Base-by-base conservation (phyloP, 2,329 filamentous ascomycete species). In the Exutisphaerella laricina region DNA sequence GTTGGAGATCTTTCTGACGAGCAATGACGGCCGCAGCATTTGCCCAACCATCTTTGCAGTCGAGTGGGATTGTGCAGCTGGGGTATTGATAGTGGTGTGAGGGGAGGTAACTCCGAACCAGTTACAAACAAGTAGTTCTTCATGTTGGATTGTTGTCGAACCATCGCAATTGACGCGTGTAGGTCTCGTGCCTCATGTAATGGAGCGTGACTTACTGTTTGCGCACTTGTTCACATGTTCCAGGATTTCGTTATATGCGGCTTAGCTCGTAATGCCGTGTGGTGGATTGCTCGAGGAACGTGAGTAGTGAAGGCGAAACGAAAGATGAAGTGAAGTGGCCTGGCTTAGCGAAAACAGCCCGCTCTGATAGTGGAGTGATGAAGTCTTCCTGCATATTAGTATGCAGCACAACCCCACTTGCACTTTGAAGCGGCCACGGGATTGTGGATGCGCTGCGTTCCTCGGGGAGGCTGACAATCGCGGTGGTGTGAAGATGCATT, bases 171-270 rank as follows among this genome's bases (percentile, higher is more conserved):
- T 23, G 33, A 20, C 20, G 18, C 33, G n/a, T n/a, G 7, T 17
- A 13, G 18, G 16, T 31, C 28, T 13, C 25, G 37, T 22, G 37
- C 16, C 31, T 5, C n/a, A 22, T 28, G 35, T 13, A 32, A 38
- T 7, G 6, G 22, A 9, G 14, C 9, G 14, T 30, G 37, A 22
- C 37, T 39, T 31, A 39, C 37, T 8, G 31, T 12, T 26, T 17
- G 16, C 10, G 17, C 10, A 31, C 10, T n/a, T 39, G 31, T 39
- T 39, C 37, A 39, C 37, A 39, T 39, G 37, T 39, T 28, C 16
- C 26, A 9, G 3, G 12, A 10, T 14, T 17, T 3, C 13, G 30
- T 18, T 3, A 18, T 18, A 33, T 16, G 30, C 5, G n/a, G n/a
- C 16, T 4, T 14, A 18, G 14, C 14, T 33, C 30, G 30, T 33